These are phyloP conservation scores for Hericium erinaceus DNA, from an alignment of 768 basidiomycete genomes.

Conservation along the genomic window DNA sequence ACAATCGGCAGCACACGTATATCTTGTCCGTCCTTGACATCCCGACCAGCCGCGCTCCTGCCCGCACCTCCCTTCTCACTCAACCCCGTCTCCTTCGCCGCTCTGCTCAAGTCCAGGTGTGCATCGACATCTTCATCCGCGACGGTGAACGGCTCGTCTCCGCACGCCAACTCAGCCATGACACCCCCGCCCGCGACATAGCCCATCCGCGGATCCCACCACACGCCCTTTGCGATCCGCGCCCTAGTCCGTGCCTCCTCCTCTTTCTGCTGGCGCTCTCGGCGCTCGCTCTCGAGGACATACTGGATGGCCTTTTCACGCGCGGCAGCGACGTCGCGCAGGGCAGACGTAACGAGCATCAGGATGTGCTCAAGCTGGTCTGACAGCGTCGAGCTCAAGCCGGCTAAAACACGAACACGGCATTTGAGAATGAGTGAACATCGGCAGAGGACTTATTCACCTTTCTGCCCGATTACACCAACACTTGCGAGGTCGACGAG, in stretches of 20 bases:
- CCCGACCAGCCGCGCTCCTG: too few relatives aligned
- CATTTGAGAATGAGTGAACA: background rate
- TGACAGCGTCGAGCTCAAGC: slow-evolving; percentile 67
- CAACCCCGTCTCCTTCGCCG: background rate
- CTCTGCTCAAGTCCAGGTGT: background rate
- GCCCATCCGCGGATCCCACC: slow-evolving; percentile 85
- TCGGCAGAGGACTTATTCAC: slow-evolving; percentile 26
- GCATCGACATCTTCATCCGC: slow-evolving; percentile 22
- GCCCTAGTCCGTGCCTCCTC: slow-evolving; percentile 32
- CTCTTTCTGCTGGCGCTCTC: slow-evolving; percentile 27
- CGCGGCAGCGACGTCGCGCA: slow-evolving; percentile 52
- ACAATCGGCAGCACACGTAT: slow-evolving; percentile 74
- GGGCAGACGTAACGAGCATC: slow-evolving; percentile 61
- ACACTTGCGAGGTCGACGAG: slow-evolving; percentile 88
- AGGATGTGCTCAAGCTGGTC: slow-evolving; percentile 84
- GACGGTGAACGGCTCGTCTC: slow-evolving; percentile 51
- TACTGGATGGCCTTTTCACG: slow-evolving; percentile 36
- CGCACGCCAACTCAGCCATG: slow-evolving; percentile 79
- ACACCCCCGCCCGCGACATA: slow-evolving; percentile 78
- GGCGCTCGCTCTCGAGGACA: slow-evolving; percentile 27
- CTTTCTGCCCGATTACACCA: slow-evolving; percentile 93
- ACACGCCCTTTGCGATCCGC: slow-evolving; percentile 52
- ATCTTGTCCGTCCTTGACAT: slow-evolving; percentile 35
- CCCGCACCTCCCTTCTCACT: background rate
- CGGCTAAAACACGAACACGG: slow-evolving; percentile 39